Percentiles rank a stretch among this genome's conserved stretches.
Conservation (phyloP, 2,329 filamentous ascomycete species). For the Davidsoniella virescens region DNA sequence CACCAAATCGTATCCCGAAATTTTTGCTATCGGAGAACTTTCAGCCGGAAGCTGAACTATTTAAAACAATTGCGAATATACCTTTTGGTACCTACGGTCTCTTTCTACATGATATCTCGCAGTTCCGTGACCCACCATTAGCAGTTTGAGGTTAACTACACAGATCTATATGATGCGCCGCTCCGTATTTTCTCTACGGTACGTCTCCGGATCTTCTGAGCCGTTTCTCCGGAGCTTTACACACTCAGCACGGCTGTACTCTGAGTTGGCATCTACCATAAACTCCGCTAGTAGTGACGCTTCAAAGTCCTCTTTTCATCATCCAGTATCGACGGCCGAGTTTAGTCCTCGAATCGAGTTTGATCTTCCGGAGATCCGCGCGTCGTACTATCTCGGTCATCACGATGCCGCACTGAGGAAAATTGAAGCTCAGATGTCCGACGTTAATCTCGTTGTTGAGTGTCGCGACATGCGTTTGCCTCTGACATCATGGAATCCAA, state of each 20-base stretch:
- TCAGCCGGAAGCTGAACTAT: too few relatives aligned
- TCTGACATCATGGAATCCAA: slow-evolving; percentile 73
- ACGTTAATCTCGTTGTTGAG: slow-evolving; percentile 79
- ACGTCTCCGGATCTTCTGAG: too few relatives aligned
- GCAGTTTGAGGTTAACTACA: too few relatives aligned
- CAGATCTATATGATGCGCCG: too few relatives aligned
- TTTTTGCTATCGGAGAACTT: too few relatives aligned
- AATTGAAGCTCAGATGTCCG: slow-evolving; percentile 67
- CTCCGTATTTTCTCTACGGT: too few relatives aligned
- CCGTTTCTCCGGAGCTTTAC: too few relatives aligned
- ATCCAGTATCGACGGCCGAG: slow-evolving; percentile 16
- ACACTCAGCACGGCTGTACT: not conserved
- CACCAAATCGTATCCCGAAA: too few relatives aligned
- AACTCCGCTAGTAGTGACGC: not conserved
- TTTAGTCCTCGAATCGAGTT: slow-evolving; percentile 66
- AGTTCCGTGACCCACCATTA: too few relatives aligned
- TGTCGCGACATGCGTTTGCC: slow-evolving; percentile 89
- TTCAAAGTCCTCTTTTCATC: not conserved
- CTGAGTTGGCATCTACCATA: not conserved
- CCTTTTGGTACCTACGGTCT: too few relatives aligned
- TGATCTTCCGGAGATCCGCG: slow-evolving; percentile 55
- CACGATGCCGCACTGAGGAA: slow-evolving; percentile 66
- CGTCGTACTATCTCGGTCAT: slow-evolving; percentile 90
- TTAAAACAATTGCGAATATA: too few relatives aligned
- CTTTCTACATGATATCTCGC: too few relatives aligned